Evolutionary conservation across 345 rosid species (phyloP), one percentile per base, ranked within the genome.

Genomic region (Aquilaria sinensis): DNA sequence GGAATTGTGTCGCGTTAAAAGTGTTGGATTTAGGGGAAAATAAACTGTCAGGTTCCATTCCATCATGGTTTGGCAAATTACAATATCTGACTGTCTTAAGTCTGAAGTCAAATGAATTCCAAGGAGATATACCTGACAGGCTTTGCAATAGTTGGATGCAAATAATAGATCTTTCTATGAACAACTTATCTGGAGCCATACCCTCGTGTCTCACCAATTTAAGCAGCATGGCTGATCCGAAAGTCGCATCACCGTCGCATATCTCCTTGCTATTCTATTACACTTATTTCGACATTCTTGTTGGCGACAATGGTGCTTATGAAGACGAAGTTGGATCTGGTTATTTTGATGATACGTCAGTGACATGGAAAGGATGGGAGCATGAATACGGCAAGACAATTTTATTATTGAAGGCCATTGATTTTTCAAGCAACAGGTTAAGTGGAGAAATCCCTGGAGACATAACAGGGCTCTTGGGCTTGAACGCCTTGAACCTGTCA

Each of bases 41-140:
- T 31, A 33, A 31, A 49, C 55, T 74, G 11, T 62, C 68, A 13
- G 74, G 74, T 13, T 54, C 1, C 55, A 62, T 66, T 65, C 63
- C 78, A 10, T 10, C 57, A 13, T 74, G 78, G 69, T 53, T 74
- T 2, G 72, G 72, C 12, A 51, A 62, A 47, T 58, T 58, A 30
- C 1, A 51, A 12, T 11, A 14, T 11, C 63, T 74, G 66, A 37
- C 49, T 31, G 57, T 59, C 53, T 63, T 74, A 12, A 46, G 43
- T 46, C 57, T 70, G 9, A 54, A 46, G 5, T 74, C 71, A 11
- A 74, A 74, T 59, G 29, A 12, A 12, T 70, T 67, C 32, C 23
- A 31, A 10, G 79, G 65, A 13, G 63, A 5, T 47, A 37, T 53
- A 2, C 71, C 68, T 2, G 9, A 2, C 7, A 52, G 56, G 12